phyloP scores from a whole-genome alignment of 768 basidiomycete species.

The Russula sp. region DNA sequence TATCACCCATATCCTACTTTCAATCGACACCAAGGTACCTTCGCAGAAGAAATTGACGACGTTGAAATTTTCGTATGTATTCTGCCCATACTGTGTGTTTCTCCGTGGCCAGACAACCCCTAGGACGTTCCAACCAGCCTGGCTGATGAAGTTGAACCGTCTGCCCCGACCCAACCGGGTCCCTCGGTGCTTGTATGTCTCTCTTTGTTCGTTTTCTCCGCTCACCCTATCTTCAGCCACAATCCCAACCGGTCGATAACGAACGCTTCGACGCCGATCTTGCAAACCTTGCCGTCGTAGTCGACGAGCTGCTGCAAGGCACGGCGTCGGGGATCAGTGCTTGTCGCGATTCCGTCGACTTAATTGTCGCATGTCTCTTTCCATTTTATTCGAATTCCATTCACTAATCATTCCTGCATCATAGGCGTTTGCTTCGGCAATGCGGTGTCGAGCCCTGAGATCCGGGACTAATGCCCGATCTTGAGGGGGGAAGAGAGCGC shows the following conservation, averaged over 20 bases:
- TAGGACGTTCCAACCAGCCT: not conserved
- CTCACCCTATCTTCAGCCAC: not conserved
- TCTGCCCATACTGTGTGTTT: not conserved
- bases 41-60: not conserved
- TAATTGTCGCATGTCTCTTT: constrained; percentile 11
- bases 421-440: constrained; percentile 13
- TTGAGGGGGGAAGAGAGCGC: not conserved
- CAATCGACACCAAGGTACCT: constrained; percentile 12
- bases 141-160: not conserved
- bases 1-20: constrained; percentile 22
- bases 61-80: constrained; percentile 5
- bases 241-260: not conserved
- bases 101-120: not conserved
- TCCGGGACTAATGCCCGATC: not conserved
- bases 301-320: constrained; percentile 9
- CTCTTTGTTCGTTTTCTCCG: not conserved
- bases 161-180: not conserved
- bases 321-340: not conserved
- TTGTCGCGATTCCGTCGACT: not conserved
- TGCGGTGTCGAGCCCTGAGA: not conserved
- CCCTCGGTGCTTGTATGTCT: not conserved
- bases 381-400: not conserved
- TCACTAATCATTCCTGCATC: not conserved
- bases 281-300: constrained; percentile 9
- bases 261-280: not conserved